These are phyloP conservation scores for Craspedostauros australis DNA, from an alignment of 108 stramenopile species.

Conservation along the genomic window DNA sequence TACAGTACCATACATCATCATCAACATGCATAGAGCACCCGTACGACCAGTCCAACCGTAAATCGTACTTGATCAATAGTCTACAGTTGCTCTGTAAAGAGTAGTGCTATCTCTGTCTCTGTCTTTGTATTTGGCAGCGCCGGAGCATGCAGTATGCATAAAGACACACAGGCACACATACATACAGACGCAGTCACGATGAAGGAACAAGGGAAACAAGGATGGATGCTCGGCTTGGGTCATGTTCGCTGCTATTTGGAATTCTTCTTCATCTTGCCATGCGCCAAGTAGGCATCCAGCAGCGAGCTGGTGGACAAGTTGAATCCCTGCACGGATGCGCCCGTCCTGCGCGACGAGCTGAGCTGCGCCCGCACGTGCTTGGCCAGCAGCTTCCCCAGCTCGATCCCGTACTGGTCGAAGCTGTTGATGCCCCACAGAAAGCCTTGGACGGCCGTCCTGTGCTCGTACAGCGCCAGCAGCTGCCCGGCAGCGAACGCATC, in stretches of 20 bases:
- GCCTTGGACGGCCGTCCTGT: slow-evolving; percentile 96
- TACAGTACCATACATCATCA: no score
- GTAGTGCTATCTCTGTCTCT: neutral
- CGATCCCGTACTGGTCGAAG: slow-evolving; percentile 91
- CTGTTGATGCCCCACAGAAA: slow-evolving; percentile 97
- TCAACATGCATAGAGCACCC: no score
- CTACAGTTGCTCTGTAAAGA: neutral
- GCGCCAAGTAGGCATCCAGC: slow-evolving; percentile 72
- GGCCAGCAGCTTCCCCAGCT: slow-evolving; percentile 90
- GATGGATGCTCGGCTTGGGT: no score
- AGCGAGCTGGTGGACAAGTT: slow-evolving; percentile 70
- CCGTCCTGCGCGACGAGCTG: slow-evolving; percentile 52
- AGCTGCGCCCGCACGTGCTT: slow-evolving; percentile 72
- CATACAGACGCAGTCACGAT: no score
- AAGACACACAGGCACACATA: no score
- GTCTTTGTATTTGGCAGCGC: no score
- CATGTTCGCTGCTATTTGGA: neutral
- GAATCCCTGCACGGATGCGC: slow-evolving; percentile 85
- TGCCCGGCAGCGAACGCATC: slow-evolving; percentile 88
- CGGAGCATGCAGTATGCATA: no score
- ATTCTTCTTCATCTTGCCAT: slow-evolving; percentile 29
- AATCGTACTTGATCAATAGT: no score
- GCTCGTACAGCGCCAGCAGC: slow-evolving; percentile 95
- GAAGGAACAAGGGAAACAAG: no score
- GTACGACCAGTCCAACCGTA: no score